These are phyloP conservation scores for Mycocentrospora acerina DNA, from an alignment of 2,329 filamentous ascomycete species.

Conservation along the genomic window DNA sequence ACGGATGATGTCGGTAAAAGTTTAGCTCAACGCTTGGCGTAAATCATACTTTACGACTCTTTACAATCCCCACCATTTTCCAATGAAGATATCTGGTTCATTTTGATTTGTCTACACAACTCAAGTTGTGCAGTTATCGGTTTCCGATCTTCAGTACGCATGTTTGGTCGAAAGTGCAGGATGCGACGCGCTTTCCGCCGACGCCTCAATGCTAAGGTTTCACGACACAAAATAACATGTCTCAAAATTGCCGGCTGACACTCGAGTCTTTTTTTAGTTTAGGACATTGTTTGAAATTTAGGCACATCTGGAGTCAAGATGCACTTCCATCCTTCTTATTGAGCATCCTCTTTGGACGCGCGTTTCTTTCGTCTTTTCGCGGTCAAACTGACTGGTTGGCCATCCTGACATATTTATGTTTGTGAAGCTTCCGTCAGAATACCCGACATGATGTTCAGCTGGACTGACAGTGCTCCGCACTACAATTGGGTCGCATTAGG, in stretches of 20 bases:
- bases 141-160: too few species aligned
- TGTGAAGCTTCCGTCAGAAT: neutral
- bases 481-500: neutral
- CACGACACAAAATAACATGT: neutral
- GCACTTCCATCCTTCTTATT: too few species aligned
- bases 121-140: too few species aligned
- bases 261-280: conserved; percentile 1
- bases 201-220: too few species aligned
- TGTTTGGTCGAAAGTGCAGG: too few species aligned
- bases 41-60: too few species aligned
- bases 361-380: neutral
- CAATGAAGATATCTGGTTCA: too few species aligned
- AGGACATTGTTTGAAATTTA: neutral
- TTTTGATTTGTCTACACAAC: too few species aligned
- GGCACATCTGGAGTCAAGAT: neutral
- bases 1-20: too few species aligned
- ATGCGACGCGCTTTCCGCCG: too few species aligned
- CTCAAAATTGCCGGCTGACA: conserved; percentile 9
- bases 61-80: too few species aligned
- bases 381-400: neutral
- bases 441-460: neutral
- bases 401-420: neutral
- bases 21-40: too few species aligned
- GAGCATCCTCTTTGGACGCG: neutral
- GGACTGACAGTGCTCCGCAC: neutral